phyloP scores from a whole-genome alignment of 2,329 filamentous ascomycete species.

The Paramyrothecium roridum region DNA sequence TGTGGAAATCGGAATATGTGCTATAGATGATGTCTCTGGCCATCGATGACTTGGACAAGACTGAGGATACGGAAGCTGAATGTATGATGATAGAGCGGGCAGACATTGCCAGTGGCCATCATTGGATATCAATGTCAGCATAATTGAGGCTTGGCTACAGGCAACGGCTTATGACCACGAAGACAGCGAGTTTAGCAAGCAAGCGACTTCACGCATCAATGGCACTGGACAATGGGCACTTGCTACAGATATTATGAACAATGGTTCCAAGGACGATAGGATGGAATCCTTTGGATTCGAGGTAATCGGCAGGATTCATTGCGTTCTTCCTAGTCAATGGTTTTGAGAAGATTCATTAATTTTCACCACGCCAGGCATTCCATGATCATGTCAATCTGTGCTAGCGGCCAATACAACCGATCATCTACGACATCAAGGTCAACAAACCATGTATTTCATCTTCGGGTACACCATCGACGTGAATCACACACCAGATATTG shows the following conservation, averaged over 20 bases:
- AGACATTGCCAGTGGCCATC: too few relatives aligned
- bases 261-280: conserved; percentile 6
- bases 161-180: conserved; percentile 18
- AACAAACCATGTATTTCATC: conserved; percentile 30
- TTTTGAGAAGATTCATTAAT: too few relatives aligned
- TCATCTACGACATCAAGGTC: conserved; percentile 4
- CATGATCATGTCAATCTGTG: conserved; percentile 33
- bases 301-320: not conserved
- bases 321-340: too few relatives aligned
- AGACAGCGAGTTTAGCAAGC: conserved; percentile 18
- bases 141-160: conserved; percentile 22
- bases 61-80: too few relatives aligned
- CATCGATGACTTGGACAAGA: too few relatives aligned
- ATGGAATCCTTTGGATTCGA: conserved; percentile 12
- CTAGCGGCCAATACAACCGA: conserved; percentile 19
- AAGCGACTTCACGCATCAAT: conserved; percentile 10
- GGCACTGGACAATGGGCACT: conserved; percentile 12
- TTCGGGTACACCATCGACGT: conserved; percentile 32
- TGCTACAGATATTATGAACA: conserved; percentile 5
- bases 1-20: too few relatives aligned
- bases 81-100: too few relatives aligned
- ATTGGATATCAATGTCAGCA: too few relatives aligned
- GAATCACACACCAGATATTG: conserved; percentile 21
- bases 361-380: conserved; percentile 18
- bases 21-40: too few relatives aligned